Evolutionary conservation across 345 rosid genomes (phyloP), one percentile per base, ranked within the genome.

Genomic region (Dimocarpus longan): DNA sequence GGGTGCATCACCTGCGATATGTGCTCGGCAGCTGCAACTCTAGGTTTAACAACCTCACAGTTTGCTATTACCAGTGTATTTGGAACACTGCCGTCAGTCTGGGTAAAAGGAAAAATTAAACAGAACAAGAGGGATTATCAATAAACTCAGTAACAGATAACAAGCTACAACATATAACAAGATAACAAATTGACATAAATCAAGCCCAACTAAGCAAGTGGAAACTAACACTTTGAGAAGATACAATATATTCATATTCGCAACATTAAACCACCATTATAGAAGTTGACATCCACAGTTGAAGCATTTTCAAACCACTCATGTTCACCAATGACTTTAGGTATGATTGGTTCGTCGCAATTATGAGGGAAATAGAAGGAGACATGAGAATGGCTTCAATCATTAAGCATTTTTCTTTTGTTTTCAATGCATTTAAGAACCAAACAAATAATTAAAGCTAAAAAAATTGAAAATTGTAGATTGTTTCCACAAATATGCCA

Each of bases 1-100:
- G 18, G 7, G 5, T 4, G 60, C 16, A 7, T 46, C 70, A 92
- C 96, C 96, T 93, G 93, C 10, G 93, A 85, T 54, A 93, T 93
- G 85, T 93, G 98, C 86, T 93, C 98, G 1, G 95, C 94, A 71
- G 98, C 98, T 26, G 98, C 98, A 71, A 93, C 94, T 65, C 98
- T 85, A 11, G 91, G 96, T 82, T 93, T 93, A 68, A 93, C 96
- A 87, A 92, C 87, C 84, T 92, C 94, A 39, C 93, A 91, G 77
- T 90, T 93, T 10, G 96, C 94, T 72, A 93, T 91, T 63, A 92
- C 96, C 70, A 93, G 88, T 19, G 98, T 93, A 84, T 93, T 93
- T 74, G 98, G 98, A 56, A 92, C 94, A 82, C 91, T 93, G 46
- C 94, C 91, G 86, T 93, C 98, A 63, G 96, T 92, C 98, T 92